Conservation (phyloP, 2,329 filamentous ascomycete genomes). For the Ophiobolus disseminans region DNA sequence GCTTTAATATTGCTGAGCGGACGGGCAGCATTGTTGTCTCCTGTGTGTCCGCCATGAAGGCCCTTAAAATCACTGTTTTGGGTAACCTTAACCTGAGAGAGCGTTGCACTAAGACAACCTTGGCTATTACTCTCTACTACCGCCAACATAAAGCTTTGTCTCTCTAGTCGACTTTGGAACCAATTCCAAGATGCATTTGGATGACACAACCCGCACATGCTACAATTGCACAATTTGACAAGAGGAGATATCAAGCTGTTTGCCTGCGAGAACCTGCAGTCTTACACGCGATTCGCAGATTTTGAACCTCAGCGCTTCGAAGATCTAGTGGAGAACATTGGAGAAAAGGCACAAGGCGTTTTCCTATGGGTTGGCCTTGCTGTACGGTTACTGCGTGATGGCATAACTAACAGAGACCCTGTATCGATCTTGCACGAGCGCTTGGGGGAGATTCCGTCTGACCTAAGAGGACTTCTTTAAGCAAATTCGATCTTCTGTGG, state of each 20-base stretch:
- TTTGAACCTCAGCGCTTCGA: neutral
- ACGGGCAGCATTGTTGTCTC: too few species aligned
- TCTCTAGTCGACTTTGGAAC: slow-evolving; percentile 28
- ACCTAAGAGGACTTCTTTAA: slow-evolving; percentile 21
- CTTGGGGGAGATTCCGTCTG: slow-evolving; percentile 13
- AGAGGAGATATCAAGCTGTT: slow-evolving; percentile 9
- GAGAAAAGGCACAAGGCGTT: slow-evolving; percentile 4
- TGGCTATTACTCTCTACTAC: slow-evolving; percentile 5
- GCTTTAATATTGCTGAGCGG: too few species aligned
- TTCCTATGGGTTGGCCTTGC: slow-evolving; percentile 21
- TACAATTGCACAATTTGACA: slow-evolving; percentile 9
- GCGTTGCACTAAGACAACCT: too few species aligned
- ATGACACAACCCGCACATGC: neutral
- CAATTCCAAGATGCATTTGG: slow-evolving; percentile 11
- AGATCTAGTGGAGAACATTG: slow-evolving; percentile 6
- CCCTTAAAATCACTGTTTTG: too few species aligned
- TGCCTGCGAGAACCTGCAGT: slow-evolving; percentile 1
- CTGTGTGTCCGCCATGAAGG: too few species aligned
- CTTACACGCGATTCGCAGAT: neutral
- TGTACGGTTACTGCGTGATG: slow-evolving; percentile 7
- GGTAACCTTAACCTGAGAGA: too few species aligned
- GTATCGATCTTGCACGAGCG: slow-evolving; percentile 7
- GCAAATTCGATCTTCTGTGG: slow-evolving; percentile 12
- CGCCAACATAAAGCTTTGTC: slow-evolving; percentile 25
- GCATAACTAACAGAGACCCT: slow-evolving; percentile 7